These are phyloP conservation scores for Colletotrichum kahawae DNA, from an alignment of 2,329 filamentous ascomycete species.

Conservation along the genomic window DNA sequence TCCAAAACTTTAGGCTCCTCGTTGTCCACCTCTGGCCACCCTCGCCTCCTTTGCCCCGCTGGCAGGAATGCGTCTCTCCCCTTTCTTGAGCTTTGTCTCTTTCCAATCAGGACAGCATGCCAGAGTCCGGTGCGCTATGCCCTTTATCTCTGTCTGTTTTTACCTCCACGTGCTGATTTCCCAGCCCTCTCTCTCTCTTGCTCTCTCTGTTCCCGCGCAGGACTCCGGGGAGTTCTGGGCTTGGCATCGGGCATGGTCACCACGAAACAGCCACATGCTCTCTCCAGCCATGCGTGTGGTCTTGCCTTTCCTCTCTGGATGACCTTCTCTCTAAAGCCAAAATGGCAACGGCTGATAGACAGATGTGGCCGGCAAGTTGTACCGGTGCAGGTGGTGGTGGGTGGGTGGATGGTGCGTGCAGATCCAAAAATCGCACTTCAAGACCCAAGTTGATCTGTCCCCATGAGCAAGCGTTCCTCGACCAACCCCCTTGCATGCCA, in stretches of 20 bases:
- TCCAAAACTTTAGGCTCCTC: neutral
- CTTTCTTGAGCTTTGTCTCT: constrained; percentile 7
- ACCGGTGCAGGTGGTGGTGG: neutral
- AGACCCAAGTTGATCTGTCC: neutral
- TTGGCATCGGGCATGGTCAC: neutral
- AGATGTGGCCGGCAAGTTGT: neutral
- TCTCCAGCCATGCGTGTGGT: neutral
- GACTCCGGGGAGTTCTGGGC: neutral
- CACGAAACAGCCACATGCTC: neutral
- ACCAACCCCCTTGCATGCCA: constrained; percentile 16
- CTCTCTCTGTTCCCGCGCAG: neutral
- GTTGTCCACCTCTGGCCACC: neutral
- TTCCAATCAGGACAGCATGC: constrained; percentile 15
- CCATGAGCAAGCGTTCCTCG: constrained; percentile 11
- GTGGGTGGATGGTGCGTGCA: neutral
- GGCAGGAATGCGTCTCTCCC: constrained; percentile 14
- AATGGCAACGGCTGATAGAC: neutral
- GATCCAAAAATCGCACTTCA: neutral
- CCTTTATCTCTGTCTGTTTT: neutral
- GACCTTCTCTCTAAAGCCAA: neutral
- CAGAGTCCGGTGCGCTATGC: neutral
- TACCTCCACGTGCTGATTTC: neutral
- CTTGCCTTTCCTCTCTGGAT: neutral
- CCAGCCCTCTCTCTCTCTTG: neutral
- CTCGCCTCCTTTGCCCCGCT: constrained; percentile 3